These are phyloP conservation scores for Candida sakaeoensis DNA, from an alignment of 805 yeast genomes.

Conservation along the genomic window DNA sequence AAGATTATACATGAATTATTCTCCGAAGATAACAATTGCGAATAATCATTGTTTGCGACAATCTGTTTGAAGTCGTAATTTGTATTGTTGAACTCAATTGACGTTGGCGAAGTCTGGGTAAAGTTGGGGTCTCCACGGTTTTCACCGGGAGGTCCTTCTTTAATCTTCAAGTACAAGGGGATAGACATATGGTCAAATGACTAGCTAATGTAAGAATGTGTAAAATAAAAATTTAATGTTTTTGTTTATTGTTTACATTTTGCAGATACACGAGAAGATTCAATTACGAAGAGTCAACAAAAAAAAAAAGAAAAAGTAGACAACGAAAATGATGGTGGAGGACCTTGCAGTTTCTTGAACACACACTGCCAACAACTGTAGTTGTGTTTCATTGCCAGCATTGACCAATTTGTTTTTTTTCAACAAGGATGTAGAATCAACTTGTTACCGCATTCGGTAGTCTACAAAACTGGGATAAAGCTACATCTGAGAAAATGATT, in stretches of 20 bases:
- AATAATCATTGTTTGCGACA: constrained; percentile 6
- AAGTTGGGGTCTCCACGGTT: constrained; percentile 8
- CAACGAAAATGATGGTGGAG: too few relatives aligned
- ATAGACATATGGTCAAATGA: constrained; percentile 9
- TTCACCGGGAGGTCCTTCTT: constrained; percentile 8
- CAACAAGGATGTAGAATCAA: too few relatives aligned
- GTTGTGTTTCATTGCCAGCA: too few relatives aligned
- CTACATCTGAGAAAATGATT: too few relatives aligned
- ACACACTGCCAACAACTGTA: not conserved
- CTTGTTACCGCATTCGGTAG: too few relatives aligned
- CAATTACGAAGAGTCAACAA: too few relatives aligned
- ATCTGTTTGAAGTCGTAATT: constrained; percentile 21
- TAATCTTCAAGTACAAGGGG: constrained; percentile 26
- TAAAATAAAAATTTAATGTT: not conserved
- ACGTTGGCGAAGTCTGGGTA: constrained; percentile 10
- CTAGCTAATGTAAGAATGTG: not conserved
- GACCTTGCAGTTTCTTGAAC: too few relatives aligned
- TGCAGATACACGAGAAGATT: constrained; percentile 5
- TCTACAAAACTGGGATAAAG: too few relatives aligned
- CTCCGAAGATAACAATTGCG: constrained; percentile 2
- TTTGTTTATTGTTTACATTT: constrained; percentile 1
- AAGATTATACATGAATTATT: constrained; percentile 16
- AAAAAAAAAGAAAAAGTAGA: too few relatives aligned
- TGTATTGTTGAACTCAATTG: constrained; percentile 18
- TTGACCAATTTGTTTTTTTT: not conserved